These are phyloP conservation scores for Globisporangium acanthophoron DNA, from an alignment of 352 stramenopile genomes.

Conservation along the genomic window DNA sequence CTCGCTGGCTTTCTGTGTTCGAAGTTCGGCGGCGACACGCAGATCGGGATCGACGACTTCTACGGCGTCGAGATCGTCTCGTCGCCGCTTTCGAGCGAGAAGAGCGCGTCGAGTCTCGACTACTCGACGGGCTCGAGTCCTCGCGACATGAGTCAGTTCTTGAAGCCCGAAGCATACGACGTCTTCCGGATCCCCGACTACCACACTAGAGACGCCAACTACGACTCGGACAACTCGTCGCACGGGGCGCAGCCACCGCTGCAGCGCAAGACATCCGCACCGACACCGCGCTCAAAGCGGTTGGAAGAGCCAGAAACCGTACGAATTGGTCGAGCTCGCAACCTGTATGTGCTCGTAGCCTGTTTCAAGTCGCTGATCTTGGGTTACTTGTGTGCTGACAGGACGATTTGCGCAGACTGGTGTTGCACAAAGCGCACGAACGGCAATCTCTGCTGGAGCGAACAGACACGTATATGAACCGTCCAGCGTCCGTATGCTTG, in stretches of 20 bases:
- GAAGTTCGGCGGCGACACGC: conserved; percentile 13
- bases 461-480: conserved; percentile 42
- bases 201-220: conserved; percentile 7
- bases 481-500: conserved; percentile 53
- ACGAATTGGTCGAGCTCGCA: background rate
- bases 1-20: conserved; percentile 18
- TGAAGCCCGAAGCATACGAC: conserved; percentile 18
- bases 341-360: background rate
- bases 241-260: conserved; percentile 24
- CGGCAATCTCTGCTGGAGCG: conserved; percentile 49
- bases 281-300: conserved; percentile 39
- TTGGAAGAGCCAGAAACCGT: background rate
- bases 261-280: conserved; percentile 49
- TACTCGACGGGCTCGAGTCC: background rate
- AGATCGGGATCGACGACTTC: conserved; percentile 30
- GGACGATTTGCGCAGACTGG: background rate
- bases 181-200: conserved; percentile 28
- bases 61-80: conserved; percentile 13
- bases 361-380: background rate
- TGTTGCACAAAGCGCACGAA: conserved; percentile 20
- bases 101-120: conserved; percentile 21
- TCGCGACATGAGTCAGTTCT: conserved; percentile 8
- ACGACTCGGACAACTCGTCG: conserved; percentile 52
- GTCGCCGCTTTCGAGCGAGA: conserved; percentile 16
- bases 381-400: background rate